Evolutionary conservation across 371 early-diverging fungal species (phyloP), one percentile per base, ranked within the genome.

Genomic region (Rhizopus sp.): DNA sequence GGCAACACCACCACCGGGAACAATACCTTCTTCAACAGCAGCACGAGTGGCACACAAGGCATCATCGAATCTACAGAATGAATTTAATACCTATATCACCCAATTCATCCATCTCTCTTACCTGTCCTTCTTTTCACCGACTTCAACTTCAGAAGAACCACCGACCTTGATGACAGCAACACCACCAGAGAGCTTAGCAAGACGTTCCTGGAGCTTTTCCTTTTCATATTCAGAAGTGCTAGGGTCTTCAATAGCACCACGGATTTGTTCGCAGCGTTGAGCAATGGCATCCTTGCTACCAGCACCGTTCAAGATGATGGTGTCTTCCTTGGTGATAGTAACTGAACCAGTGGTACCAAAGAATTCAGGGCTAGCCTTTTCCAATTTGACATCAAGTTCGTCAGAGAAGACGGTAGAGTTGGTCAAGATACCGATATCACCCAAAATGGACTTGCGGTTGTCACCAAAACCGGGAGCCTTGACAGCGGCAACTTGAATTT

Each of bases 401-500:
- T 96, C 95, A 50, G 88, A 87, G 81, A 98, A 97, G 57, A 98
- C 98, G 45, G 92, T 90, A 55, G 88, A 89, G 73, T 94, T 89
- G 57, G 98, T 97, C 63, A 97, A 80, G 63, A 95, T 90, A 63
- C 94, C 98, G 63, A 98, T 87, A 78, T 98, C 98, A 55, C 95
- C 95, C 47, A 98, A 82, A 62, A 95, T 96, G 45, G 93, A 91
- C 87, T 96, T 96, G 77, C 98, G 93, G 92, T 98, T 97, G 81
- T 98, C 98, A 76, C 98, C 98, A 55, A 97, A 98, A 35, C 98
- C 98, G 55, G 98, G 98, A 6, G 98, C 96, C 88, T 98, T 98
- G 79, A 98, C 97, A 50, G 93, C 93, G 66, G 89, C 89, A 37
- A 97, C 96, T 75, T 92, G 92, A 64, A 98, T 78, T 80, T 97